These are phyloP conservation scores for Scutellaria minor DNA, from an alignment of 257 asterid species.

Conservation along the genomic window DNA sequence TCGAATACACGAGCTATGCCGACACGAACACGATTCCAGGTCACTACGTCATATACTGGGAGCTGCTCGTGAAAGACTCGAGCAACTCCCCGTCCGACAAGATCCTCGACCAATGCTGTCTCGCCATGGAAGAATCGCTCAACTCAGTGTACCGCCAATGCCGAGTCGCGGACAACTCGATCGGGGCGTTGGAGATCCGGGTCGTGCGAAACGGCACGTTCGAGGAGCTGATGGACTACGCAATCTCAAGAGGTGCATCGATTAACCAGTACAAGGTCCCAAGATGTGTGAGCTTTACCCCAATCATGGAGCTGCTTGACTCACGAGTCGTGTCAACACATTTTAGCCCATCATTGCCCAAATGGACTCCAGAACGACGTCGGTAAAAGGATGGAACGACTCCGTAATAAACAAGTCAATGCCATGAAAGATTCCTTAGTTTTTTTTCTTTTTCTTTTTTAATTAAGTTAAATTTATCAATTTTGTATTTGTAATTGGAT, in stretches of 20 bases:
- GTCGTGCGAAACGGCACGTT: conserved; percentile 88
- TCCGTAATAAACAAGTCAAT: conserved; percentile 34
- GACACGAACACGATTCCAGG: conserved; percentile 91
- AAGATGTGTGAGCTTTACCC: conserved; percentile 81
- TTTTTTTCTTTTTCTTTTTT: not conserved
- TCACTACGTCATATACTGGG: conserved; percentile 93
- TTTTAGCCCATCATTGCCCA: conserved; percentile 88
- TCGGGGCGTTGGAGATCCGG: conserved; percentile 91
- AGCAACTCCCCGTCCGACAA: conserved; percentile 47
- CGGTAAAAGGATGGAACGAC: conserved; percentile 37
- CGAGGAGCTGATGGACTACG: conserved; percentile 95
- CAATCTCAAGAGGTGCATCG: conserved; percentile 94
- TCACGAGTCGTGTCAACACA: conserved; percentile 81
- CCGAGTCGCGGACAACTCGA: conserved; percentile 83
- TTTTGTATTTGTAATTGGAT: conserved; percentile 41
- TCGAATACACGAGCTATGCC: conserved; percentile 92
- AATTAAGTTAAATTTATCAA: not conserved
- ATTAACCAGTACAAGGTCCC: conserved; percentile 97
- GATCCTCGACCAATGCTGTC: conserved; percentile 65
- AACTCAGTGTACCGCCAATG: conserved; percentile 96
- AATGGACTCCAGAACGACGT: conserved; percentile 81
- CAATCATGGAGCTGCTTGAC: conserved; percentile 88
- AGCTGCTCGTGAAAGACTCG: conserved; percentile 65
- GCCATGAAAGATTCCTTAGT: conserved; percentile 45
- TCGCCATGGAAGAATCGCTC: conserved; percentile 87